Evolutionary conservation across 176 grass and related monocot genomes (phyloP), one percentile per base, ranked within the genome.

Genomic region (Tillandsia leiboldiana): DNA sequence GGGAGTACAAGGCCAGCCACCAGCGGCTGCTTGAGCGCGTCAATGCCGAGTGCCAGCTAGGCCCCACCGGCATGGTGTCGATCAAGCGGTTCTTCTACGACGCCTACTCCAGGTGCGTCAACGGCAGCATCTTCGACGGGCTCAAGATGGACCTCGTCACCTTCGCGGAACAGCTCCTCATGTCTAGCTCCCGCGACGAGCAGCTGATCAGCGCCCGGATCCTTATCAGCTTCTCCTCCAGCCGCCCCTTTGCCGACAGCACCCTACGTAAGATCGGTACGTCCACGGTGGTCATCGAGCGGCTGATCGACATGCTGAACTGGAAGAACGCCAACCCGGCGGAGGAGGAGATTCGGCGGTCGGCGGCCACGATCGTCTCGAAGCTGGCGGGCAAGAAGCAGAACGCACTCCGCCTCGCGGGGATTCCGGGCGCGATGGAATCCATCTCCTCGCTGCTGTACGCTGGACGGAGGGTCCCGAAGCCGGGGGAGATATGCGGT

Each of bases 101-200:
- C 50, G 81, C 84, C 69, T 87, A 87, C 78, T 91, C 84, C 2
- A 81, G 73, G n/a, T 87, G 84, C 78, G 28, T 87, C 66, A 17
- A 29, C 0, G 81, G 81, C 0, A 84, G 81, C 78, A 87, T 91
- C 66, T 91, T 91, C 56, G 84, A 91, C 22, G 81, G 88, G 57
- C 73, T 91, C 74, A 91, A 75, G 75, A 87, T 91, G 88, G 88
- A 91, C 73, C 84, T 91, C 12, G 67, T 91, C 78, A 61, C 75
- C 17, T 87, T 87, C 62, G 81, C 81, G 2, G 67, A 83, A 71
- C 81, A 87, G 3, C 74, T 91, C 75, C 77, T 91, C 66, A 56
- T 66, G 6, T 87, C 88, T 0, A 66, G 78, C 69, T 87, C 82
- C 78, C 73, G 83, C 49, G 81, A 91, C 50, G 88, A 91, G 77